Percentiles rank a stretch among this genome's conserved stretches.
Evolutionary conservation across 768 basidiomycete genomes (phyloP).

Genomic region (Psilocybe cubensis): DNA sequence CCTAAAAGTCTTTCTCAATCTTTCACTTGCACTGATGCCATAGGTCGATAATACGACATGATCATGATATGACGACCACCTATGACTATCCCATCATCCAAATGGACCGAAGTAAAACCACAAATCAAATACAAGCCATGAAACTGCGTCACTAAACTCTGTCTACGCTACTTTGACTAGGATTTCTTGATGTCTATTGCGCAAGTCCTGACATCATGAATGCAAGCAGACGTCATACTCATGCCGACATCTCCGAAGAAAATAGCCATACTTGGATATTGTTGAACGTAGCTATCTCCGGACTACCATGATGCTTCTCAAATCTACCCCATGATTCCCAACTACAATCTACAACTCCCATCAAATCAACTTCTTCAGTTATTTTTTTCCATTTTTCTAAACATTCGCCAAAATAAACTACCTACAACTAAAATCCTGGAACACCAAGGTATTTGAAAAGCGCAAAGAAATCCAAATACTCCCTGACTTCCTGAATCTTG

Average conservation of each 20-base stretch:
- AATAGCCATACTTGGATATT: neutral
- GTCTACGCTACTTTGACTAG: neutral
- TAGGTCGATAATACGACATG: neutral
- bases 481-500: constrained; percentile 12
- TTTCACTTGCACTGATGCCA: too few relatives aligned
- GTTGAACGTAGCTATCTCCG: neutral
- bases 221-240: neutral
- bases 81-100: neutral
- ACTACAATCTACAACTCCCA: too few relatives aligned
- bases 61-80: neutral
- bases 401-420: too few relatives aligned
- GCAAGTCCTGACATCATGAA: constrained; percentile 1
- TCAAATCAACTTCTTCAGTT: too few relatives aligned
- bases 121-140: too few relatives aligned
- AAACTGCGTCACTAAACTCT: neutral
- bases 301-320: neutral
- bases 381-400: too few relatives aligned
- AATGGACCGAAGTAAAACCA: neutral
- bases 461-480: constrained; percentile 12
- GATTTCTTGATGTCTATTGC: neutral
- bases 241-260: neutral
- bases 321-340: too few relatives aligned
- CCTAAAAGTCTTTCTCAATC: too few relatives aligned
- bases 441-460: constrained; percentile 2
- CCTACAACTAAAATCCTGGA: neutral